Conservation (phyloP, 2,329 filamentous ascomycete genomes). For the Penicillium sp. region DNA sequence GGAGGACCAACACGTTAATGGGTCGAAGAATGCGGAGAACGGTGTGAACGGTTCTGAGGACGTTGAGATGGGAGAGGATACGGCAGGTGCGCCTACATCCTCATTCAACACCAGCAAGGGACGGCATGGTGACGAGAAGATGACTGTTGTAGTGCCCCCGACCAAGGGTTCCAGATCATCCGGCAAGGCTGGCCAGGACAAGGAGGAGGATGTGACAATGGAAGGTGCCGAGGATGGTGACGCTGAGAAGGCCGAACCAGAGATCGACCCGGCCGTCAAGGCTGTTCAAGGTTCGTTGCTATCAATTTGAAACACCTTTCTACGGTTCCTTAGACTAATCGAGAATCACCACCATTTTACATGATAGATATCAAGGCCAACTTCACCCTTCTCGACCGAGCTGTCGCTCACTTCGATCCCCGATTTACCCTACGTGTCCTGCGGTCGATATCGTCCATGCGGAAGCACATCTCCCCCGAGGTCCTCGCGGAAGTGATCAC, state of each 20-base stretch:
- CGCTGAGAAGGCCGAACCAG: conserved; percentile 46
- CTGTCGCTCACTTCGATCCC: conserved; percentile 88
- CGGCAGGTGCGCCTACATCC: conserved; percentile 50
- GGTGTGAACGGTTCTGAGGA: conserved; percentile 65
- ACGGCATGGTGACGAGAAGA: conserved; percentile 72
- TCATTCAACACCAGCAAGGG: conserved; percentile 60
- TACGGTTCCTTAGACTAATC: neutral
- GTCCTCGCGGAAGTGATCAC: conserved; percentile 77
- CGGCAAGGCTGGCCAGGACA: conserved; percentile 56
- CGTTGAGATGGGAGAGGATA: conserved; percentile 68
- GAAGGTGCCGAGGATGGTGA: conserved; percentile 51
- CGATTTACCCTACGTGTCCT: conserved; percentile 93
- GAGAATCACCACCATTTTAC: neutral
- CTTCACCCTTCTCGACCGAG: conserved; percentile 86
- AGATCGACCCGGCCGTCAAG: conserved; percentile 49
- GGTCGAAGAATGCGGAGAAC: conserved; percentile 68
- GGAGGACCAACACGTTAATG: conserved; percentile 68
- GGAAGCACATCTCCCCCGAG: conserved; percentile 82
- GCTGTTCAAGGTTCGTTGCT: conserved; percentile 46
- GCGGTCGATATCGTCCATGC: conserved; percentile 90
- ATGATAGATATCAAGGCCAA: conserved; percentile 86
- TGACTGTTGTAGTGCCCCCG: conserved; percentile 76
- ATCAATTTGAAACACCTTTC: neutral
- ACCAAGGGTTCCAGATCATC: conserved; percentile 64
- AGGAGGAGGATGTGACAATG: conserved; percentile 71